Evolutionary conservation across 164 flowering plant genomes (phyloP), one percentile per base, ranked within the genome.

Genomic region (Buxus sempervirens): DNA sequence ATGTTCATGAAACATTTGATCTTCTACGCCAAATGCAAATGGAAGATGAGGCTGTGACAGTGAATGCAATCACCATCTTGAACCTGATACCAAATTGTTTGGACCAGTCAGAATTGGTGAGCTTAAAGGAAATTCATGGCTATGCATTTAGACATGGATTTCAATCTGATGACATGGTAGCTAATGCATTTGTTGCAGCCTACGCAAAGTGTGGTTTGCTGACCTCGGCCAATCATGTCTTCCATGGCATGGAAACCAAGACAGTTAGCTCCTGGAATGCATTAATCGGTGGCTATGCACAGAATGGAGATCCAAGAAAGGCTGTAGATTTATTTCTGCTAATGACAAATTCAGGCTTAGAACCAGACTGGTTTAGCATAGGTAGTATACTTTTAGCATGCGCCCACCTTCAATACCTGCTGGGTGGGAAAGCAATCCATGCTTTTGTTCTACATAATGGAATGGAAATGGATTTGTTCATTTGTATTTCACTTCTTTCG

Each of bases 231-330:
- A 64, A 82, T 62, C 56, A 15, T 61, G 76, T 83, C 36, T 89
- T 89, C 65, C 13, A 66, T 58, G 57, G 45, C 9, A 79, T 85
- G 49, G 68, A 74, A 51, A 66, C 28, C 4, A 86, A 76, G 75
- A 82, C 81, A 5, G 84, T 86, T 24, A 82, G 76, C 72, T 77
- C 91, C 58, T 89, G 91, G 89, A 91, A 85, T 80, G 95, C 93
- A 20, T 54, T 88, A 24, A 84, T 86, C 62, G 86, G 85, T 70
- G 88, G 87, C 9, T 72, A 67, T 32, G 38, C 38, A 32, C 5
- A 32, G 38, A 32, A 32, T 32, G 38, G 38, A 32, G 38, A 32
- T 32, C 38, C 38, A 32, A 32, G 7, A 32, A 7, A 32, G 38
- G 38, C 38, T 32, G 38, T 32, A 32, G 38, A 32, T 32, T 32